Percentiles rank a stretch among this genome's conserved stretches.
These are phyloP conservation scores for Eudorina sp. DNA, from an alignment of 139 green algal genomes.

Conservation along the genomic window DNA sequence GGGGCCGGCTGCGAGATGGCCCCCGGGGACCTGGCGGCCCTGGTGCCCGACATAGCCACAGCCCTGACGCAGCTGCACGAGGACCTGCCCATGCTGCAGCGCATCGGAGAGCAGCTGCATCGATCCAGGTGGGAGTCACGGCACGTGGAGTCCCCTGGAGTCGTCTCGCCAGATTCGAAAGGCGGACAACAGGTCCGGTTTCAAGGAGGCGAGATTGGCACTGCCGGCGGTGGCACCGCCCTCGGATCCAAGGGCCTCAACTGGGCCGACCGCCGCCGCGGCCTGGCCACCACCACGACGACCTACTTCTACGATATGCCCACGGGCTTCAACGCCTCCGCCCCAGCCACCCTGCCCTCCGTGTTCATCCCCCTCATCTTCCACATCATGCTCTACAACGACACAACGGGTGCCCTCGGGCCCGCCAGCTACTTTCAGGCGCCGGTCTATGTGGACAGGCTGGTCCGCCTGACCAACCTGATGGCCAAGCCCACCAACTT, in stretches of 20 bases:
- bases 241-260: too few relatives aligned
- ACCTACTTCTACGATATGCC: neutral
- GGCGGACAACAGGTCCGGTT: neutral
- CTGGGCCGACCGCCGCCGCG: too few relatives aligned
- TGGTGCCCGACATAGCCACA: too few relatives aligned
- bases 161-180: neutral
- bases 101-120: neutral
- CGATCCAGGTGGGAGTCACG: neutral
- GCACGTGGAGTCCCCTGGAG: neutral
- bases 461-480: neutral
- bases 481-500: conserved; percentile 17
- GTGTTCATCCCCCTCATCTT: neutral
- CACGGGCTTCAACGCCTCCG: neutral
- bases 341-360: neutral
- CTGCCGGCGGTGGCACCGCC: neutral
- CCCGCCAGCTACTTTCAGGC: neutral
- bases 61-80: too few relatives aligned
- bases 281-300: neutral
- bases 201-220: neutral
- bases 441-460: neutral
- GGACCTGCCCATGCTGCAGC: neutral
- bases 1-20: too few relatives aligned
- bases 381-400: conserved; percentile 23
- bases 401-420: neutral
- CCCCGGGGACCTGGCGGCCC: too few relatives aligned